Percentiles rank a stretch among this genome's conserved stretches.
phyloP scores from a whole-genome alignment of 225 moss, liverwort and hornwort genomes.

The Marchantia polymorpha region DNA sequence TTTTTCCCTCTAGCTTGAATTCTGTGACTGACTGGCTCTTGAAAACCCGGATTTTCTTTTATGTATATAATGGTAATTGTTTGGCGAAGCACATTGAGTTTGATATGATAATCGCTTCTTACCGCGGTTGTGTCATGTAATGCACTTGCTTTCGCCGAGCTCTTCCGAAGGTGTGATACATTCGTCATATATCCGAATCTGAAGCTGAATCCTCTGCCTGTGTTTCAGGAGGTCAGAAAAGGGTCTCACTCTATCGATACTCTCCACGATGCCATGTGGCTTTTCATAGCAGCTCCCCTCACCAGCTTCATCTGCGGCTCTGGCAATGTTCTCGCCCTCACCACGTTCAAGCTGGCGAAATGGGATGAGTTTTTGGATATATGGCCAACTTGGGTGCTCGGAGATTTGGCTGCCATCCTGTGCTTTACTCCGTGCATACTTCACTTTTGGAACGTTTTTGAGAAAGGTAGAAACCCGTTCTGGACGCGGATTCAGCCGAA shows the following conservation, averaged over 20 bases:
- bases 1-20: neutral
- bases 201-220: neutral
- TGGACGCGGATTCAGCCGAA: slow-evolving; percentile 31
- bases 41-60: neutral
- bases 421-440: slow-evolving; percentile 89
- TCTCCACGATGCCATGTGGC: slow-evolving; percentile 94
- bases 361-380: slow-evolving; percentile 69
- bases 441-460: slow-evolving; percentile 69
- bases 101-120: no score
- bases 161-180: no score
- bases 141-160: no score
- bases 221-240: slow-evolving; percentile 66
- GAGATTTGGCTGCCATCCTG: slow-evolving; percentile 78
- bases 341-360: slow-evolving; percentile 51
- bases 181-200: neutral
- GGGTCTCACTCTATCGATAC: slow-evolving; percentile 82
- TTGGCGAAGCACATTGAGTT: no score
- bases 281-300: slow-evolving; percentile 73
- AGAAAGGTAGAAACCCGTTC: slow-evolving; percentile 46
- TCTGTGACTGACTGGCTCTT: neutral
- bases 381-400: slow-evolving; percentile 92
- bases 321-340: slow-evolving; percentile 67
- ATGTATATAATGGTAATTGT: no score
- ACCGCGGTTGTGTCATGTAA: no score
- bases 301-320: slow-evolving; percentile 72